These are phyloP conservation scores for Alternaria triticina DNA, from an alignment of 2,329 filamentous ascomycete genomes.

Conservation along the genomic window DNA sequence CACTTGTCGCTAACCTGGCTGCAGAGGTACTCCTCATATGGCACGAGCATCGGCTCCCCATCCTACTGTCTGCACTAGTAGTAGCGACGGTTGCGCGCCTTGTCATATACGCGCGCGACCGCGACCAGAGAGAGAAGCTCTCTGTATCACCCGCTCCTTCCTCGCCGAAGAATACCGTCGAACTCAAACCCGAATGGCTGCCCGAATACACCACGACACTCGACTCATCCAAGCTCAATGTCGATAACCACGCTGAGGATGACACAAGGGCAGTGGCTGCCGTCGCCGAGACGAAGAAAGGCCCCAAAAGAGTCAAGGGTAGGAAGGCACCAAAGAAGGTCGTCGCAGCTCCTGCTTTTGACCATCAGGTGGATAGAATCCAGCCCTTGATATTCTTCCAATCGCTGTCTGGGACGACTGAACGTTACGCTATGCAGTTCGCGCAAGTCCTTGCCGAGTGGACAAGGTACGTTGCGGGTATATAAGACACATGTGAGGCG, in stretches of 20 bases:
- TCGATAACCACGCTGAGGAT: constrained; percentile 41
- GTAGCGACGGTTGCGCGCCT: constrained; percentile 40
- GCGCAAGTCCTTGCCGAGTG: constrained; percentile 60
- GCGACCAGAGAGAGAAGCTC: constrained; percentile 34
- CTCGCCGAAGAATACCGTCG: constrained; percentile 36
- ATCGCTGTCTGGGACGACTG: constrained; percentile 83
- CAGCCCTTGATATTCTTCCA: constrained; percentile 87
- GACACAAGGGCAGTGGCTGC: constrained; percentile 22
- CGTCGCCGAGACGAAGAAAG: constrained; percentile 35
- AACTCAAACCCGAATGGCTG: constrained; percentile 45
- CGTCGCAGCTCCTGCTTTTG: constrained; percentile 23
- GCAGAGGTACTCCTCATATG: constrained; percentile 47
- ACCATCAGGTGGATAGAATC: constrained; percentile 55
- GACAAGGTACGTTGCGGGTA: constrained; percentile 18
- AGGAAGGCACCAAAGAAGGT: constrained; percentile 35
- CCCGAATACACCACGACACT: constrained; percentile 42
- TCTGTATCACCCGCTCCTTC: constrained; percentile 39
- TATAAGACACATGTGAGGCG: not conserved
- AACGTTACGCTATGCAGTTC: constrained; percentile 72
- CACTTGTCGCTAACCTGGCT: not conserved
- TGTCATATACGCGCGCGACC: constrained; percentile 32
- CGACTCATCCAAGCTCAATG: constrained; percentile 22
- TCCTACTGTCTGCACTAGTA: constrained; percentile 41
- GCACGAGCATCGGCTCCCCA: constrained; percentile 44
- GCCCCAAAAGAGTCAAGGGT: constrained; percentile 49